These are phyloP conservation scores for Clausena lansium DNA, from an alignment of 345 rosid genomes.

Conservation along the genomic window DNA sequence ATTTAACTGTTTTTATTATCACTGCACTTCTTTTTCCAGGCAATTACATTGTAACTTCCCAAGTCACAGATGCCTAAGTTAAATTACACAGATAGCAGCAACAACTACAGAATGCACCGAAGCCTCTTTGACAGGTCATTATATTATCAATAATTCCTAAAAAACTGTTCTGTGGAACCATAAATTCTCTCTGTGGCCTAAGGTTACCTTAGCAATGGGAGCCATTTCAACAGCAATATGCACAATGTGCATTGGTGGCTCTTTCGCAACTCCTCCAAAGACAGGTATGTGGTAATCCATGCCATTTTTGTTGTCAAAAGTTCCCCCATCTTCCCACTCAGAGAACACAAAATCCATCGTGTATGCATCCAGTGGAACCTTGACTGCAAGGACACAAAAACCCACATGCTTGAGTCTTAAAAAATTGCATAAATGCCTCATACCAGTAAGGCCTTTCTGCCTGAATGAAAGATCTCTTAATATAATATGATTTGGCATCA, in stretches of 20 bases:
- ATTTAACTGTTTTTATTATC: not conserved
- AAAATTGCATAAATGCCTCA: not conserved
- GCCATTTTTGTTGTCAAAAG: constrained; percentile 70
- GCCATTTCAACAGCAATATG: constrained; percentile 98
- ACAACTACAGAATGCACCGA: constrained; percentile 1
- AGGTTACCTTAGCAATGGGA: constrained; percentile 83
- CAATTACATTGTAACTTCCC: not conserved
- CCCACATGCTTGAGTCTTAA: constrained; percentile 5
- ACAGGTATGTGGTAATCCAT: constrained; percentile 89
- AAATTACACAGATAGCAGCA: not conserved
- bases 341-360: constrained; percentile 97
- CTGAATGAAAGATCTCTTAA: not conserved
- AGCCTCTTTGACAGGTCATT: not conserved
- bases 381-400: constrained; percentile 53
- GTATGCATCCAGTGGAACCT: constrained; percentile 90
- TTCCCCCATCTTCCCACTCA: constrained; percentile 83
- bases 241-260: constrained; percentile 87
- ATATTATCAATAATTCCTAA: not conserved
- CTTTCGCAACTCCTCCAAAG: constrained; percentile 65
- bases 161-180: not conserved
- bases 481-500: not conserved
- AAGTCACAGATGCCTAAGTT: not conserved
- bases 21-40: not conserved
- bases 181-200: not conserved
- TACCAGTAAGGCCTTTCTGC: not conserved